Conservation (phyloP, 352 stramenopile genomes). For the Phytophthora chlamydospora region DNA sequence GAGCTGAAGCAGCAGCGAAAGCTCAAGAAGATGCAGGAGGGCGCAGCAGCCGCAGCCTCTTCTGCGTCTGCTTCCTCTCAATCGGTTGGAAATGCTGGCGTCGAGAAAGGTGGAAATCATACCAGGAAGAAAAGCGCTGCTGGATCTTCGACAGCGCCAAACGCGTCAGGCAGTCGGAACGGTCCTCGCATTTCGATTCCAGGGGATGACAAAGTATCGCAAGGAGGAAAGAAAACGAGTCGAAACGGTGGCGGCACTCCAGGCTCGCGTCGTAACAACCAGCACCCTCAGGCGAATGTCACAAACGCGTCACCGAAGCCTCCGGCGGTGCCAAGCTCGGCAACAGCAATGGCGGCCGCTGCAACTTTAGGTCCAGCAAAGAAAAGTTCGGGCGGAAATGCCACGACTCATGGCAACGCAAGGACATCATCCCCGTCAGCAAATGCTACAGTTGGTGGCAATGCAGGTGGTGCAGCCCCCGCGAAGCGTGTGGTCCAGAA, state of each 20-base stretch:
- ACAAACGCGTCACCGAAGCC: constrained; percentile 22
- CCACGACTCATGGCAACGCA: constrained; percentile 20
- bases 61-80: constrained; percentile 13
- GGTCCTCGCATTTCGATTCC: constrained; percentile 35
- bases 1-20: constrained; percentile 77
- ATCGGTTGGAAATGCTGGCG: constrained; percentile 12
- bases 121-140: constrained; percentile 33
- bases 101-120: constrained; percentile 31
- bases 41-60: constrained; percentile 10
- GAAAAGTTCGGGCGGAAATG: constrained; percentile 16
- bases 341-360: constrained; percentile 1
- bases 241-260: constrained; percentile 39
- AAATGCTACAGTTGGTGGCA: constrained; percentile 23
- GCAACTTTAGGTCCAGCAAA: constrained; percentile 6
- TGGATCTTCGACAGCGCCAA: constrained; percentile 20
- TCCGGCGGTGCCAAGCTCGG: constrained; percentile 3
- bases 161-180: constrained; percentile 14
- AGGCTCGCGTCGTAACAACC: constrained; percentile 38
- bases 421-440: constrained; percentile 25
- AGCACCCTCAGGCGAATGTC: constrained; percentile 17
- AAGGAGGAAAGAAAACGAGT: constrained; percentile 48
- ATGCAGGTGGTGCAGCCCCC: constrained; percentile 28
- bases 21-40: constrained; percentile 71
- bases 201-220: constrained; percentile 46
- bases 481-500: constrained; percentile 89